Percentiles rank a stretch among this genome's conserved stretches.
phyloP scores from a whole-genome alignment of 371 early-diverging fungal species.

The Zopfochytrium polystomum region DNA sequence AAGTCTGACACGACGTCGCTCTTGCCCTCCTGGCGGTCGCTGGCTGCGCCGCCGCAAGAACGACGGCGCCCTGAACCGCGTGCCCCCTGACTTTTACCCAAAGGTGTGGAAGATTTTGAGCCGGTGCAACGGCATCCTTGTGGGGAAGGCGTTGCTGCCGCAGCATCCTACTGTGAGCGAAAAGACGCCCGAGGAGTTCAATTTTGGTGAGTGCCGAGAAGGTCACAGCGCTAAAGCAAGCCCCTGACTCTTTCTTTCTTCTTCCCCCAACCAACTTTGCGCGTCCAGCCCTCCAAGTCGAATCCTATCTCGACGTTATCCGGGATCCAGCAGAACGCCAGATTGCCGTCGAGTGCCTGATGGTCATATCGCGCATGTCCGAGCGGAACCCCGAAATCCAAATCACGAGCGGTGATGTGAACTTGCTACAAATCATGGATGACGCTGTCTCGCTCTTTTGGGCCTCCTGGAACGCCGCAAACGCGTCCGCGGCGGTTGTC shows the following conservation, averaged over 20 bases:
- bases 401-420: conserved; percentile 53
- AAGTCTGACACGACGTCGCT: conserved; percentile 9
- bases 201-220: conserved; percentile 40
- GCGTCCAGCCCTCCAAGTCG: conserved; percentile 65
- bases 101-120: conserved; percentile 71
- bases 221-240: neutral
- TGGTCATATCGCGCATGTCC: conserved; percentile 62
- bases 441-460: conserved; percentile 70
- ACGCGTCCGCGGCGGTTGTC: no score
- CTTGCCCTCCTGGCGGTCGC: conserved; percentile 63
- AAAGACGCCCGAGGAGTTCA: conserved; percentile 77
- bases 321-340: conserved; percentile 83
- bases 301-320: conserved; percentile 65
- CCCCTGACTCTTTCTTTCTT: no score
- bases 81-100: conserved; percentile 75
- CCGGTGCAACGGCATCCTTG: conserved; percentile 53
- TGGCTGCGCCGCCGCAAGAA: conserved; percentile 70
- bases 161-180: conserved; percentile 81
- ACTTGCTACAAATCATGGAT: conserved; percentile 60
- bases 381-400: conserved; percentile 64
- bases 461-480: conserved; percentile 56
- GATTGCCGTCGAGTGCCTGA: conserved; percentile 69
- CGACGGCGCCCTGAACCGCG: conserved; percentile 83
- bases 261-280: conserved; percentile 52
- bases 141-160: conserved; percentile 59